phyloP scores from a whole-genome alignment of 441 rosid genomes.

The Breynia disticha region DNA sequence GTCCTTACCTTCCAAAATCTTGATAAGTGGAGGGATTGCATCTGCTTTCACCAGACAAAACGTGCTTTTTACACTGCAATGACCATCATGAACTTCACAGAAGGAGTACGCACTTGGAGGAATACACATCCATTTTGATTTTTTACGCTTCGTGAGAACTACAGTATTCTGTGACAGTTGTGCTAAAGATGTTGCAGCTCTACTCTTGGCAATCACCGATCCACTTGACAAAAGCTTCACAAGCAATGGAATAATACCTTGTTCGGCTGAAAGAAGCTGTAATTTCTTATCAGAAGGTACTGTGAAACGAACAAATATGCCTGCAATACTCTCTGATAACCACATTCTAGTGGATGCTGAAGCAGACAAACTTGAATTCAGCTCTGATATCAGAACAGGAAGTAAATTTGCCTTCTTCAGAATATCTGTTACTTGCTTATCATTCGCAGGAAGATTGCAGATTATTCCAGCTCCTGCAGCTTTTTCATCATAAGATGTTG shows the following conservation, averaged over 20 bases:
- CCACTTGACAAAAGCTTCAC: constrained; percentile 42
- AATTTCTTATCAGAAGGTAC: constrained; percentile 48
- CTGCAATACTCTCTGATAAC: constrained; percentile 39
- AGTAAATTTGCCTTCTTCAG: constrained; percentile 34
- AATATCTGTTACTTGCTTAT: constrained; percentile 40
- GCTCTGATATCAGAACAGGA: constrained; percentile 30
- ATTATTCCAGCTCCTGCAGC: constrained; percentile 54
- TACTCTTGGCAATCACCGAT: constrained; percentile 30
- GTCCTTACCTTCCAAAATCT: constrained; percentile 33
- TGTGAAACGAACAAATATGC: constrained; percentile 43
- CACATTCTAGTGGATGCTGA: constrained; percentile 11
- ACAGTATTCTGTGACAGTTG: constrained; percentile 56
- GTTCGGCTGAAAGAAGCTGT: constrained; percentile 43
- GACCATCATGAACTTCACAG: constrained; percentile 46
- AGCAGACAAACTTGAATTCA: constrained; percentile 19
- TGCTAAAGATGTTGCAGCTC: constrained; percentile 50
- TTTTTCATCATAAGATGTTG: constrained; percentile 31
- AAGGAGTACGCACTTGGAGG: constrained; percentile 28
- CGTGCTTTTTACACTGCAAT: constrained; percentile 38
- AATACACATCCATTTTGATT: constrained; percentile 37
- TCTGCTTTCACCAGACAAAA: constrained; percentile 60
- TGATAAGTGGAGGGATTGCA: constrained; percentile 37
- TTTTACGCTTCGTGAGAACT: constrained; percentile 32
- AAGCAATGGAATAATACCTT: constrained; percentile 46
- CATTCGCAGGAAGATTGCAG: constrained; percentile 34